phyloP scores from a whole-genome alignment of 176 grass and related monocot species.

The Musa troglodytarum region DNA sequence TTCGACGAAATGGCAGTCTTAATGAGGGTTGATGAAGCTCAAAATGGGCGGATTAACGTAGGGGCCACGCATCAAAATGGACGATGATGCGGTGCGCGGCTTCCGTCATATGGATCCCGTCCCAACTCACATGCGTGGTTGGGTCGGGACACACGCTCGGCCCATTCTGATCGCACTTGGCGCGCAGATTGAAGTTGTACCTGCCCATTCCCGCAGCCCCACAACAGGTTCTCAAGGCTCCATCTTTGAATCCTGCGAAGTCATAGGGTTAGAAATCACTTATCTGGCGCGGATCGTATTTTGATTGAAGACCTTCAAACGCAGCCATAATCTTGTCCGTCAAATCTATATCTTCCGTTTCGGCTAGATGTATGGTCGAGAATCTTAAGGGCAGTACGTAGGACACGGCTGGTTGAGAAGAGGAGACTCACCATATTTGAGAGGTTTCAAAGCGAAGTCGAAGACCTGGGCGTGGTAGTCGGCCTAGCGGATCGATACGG shows the following conservation, averaged over 20 bases:
- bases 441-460: background rate
- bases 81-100: slow-evolving; percentile 57
- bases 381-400: background rate
- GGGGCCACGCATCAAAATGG: too few relatives aligned
- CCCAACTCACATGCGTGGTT: slow-evolving; percentile 70
- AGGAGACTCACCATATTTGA: slow-evolving; percentile 8
- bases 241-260: slow-evolving; percentile 53
- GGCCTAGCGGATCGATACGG: slow-evolving; percentile 1
- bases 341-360: background rate
- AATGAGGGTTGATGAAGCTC: background rate
- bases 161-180: slow-evolving; percentile 67
- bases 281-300: too few relatives aligned
- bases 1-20: background rate
- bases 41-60: slow-evolving; percentile 76
- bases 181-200: slow-evolving; percentile 86
- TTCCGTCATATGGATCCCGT: slow-evolving; percentile 95
- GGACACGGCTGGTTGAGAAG: background rate
- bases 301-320: too few relatives aligned
- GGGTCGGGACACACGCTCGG: slow-evolving; percentile 52
- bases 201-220: slow-evolving; percentile 56
- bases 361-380: background rate
- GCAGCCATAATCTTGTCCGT: background rate
- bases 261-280: background rate
- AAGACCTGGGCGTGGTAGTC: background rate
- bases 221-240: slow-evolving; percentile 57